These are phyloP conservation scores for Pulveroboletus sp. DNA, from an alignment of 768 basidiomycete genomes.

Conservation along the genomic window DNA sequence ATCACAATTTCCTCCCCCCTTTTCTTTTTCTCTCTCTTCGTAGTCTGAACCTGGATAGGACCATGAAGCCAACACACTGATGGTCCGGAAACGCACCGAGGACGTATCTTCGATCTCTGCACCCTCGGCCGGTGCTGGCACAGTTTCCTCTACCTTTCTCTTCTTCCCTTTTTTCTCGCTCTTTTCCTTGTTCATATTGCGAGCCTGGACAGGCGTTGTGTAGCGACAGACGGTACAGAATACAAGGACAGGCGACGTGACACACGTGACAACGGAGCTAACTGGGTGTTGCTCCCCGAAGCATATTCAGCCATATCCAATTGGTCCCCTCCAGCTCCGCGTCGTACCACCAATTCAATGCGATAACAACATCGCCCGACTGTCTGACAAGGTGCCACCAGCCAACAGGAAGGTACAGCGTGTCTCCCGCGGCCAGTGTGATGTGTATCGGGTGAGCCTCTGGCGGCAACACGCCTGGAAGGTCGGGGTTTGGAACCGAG, in stretches of 20 bases:
- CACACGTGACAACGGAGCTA: slow-evolving; percentile 22
- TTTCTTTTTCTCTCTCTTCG: slow-evolving; percentile 62
- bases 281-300: slow-evolving; percentile 45
- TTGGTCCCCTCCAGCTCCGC: slow-evolving; percentile 65
- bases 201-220: neutral
- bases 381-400: slow-evolving; percentile 95
- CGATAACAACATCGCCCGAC: slow-evolving; percentile 54
- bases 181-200: slow-evolving; percentile 65
- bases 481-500: slow-evolving; percentile 58
- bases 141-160: slow-evolving; percentile 41
- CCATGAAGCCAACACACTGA: slow-evolving; percentile 28
- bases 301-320: slow-evolving; percentile 64
- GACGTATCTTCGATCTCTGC: slow-evolving; percentile 42
- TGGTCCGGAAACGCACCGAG: slow-evolving; percentile 24
- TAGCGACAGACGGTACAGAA: neutral
- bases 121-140: slow-evolving; percentile 34
- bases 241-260: slow-evolving; percentile 14
- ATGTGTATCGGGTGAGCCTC: slow-evolving; percentile 64
- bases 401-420: slow-evolving; percentile 83
- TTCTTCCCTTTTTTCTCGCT: slow-evolving; percentile 74
- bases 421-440: slow-evolving; percentile 65
- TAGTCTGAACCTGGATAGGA: slow-evolving; percentile 24
- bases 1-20: slow-evolving; percentile 58
- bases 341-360: slow-evolving; percentile 90
- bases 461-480: slow-evolving; percentile 40